A percentile compares a stretch with the other conserved stretches of the same genome.
These are phyloP conservation scores for Trichoderma sp. DNA, from an alignment of 2,329 filamentous ascomycete genomes.

Conservation along the genomic window DNA sequence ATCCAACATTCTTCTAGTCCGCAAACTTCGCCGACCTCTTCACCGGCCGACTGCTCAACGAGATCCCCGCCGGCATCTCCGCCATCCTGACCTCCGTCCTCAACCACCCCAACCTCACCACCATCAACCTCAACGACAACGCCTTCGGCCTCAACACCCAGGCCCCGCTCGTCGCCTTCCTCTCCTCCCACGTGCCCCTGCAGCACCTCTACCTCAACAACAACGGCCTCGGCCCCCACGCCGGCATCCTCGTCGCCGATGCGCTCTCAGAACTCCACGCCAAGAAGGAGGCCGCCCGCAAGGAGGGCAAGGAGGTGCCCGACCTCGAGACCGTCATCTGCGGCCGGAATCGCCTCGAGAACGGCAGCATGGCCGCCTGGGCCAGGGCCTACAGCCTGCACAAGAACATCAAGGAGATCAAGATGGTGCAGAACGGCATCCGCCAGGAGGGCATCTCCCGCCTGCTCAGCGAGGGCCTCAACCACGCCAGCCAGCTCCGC, in stretches of 20 bases:
- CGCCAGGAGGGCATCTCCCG: conserved; percentile 87
- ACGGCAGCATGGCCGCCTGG: conserved; percentile 95
- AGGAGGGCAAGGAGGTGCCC: conserved; percentile 71
- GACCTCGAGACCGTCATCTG: conserved; percentile 95
- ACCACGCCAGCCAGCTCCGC: conserved; percentile 67
- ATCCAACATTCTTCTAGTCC: conserved; percentile 49
- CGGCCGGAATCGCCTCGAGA: conserved; percentile 92
- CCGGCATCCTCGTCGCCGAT: conserved; percentile 85
- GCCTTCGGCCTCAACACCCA: conserved; percentile 96
- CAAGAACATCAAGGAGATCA: conserved; percentile 77
- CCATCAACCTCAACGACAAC: conserved; percentile 95
- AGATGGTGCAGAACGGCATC: conserved; percentile 99
- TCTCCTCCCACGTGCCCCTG: conserved; percentile 83
- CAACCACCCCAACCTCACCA: conserved; percentile 82
- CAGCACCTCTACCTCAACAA: conserved; percentile 97
- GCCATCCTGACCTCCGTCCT: conserved; percentile 84
- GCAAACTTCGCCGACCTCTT: conserved; percentile 98
- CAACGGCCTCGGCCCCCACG: conserved; percentile 92
- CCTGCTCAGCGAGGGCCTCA: conserved; percentile 77
- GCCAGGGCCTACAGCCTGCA: conserved; percentile 84
- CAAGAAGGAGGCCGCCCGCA: conserved; percentile 78
- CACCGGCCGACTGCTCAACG: conserved; percentile 86
- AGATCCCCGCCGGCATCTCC: conserved; percentile 89
- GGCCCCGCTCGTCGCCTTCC: conserved; percentile 88
- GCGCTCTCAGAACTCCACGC: conserved; percentile 79